Conservation (phyloP, 1,284 basidiomycete species). For the Kwoniella shivajii region DNA sequence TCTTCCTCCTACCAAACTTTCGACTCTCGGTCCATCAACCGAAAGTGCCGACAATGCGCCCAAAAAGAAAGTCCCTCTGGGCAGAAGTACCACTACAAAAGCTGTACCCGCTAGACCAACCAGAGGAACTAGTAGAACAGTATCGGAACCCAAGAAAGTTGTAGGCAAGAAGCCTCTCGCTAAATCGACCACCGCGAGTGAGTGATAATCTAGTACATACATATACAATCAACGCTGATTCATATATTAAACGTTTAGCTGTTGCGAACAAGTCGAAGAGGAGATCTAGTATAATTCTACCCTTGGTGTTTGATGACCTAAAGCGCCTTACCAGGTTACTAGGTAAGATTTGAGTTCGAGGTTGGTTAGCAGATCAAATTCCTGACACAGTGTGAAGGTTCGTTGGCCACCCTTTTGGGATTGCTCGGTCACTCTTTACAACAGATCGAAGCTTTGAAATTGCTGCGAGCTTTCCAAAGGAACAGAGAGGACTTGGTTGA, state of each 20-base stretch:
- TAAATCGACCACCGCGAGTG: neutral
- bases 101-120: slow-evolving; percentile 13
- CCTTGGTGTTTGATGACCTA: slow-evolving; percentile 58
- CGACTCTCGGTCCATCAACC: neutral
- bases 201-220: no score
- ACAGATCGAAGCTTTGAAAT: slow-evolving; percentile 56
- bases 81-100: slow-evolving; percentile 22
- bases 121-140: slow-evolving; percentile 14
- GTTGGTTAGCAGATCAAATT: slow-evolving; percentile 17
- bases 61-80: slow-evolving; percentile 22
- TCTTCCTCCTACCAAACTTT: slow-evolving; percentile 24
- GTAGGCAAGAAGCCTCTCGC: neutral
- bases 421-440: slow-evolving; percentile 60
- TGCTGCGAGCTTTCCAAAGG: slow-evolving; percentile 62
- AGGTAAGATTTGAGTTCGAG: slow-evolving; percentile 53
- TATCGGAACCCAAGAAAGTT: slow-evolving; percentile 22
- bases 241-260: no score
- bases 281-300: slow-evolving; percentile 13
- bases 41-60: neutral
- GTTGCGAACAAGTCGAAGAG: neutral
- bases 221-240: no score
- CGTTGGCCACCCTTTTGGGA: slow-evolving; percentile 68
- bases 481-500: slow-evolving; percentile 55
- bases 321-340: slow-evolving; percentile 59
- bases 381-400: slow-evolving; percentile 55